These are phyloP conservation scores for Artemisia tridentata DNA, from an alignment of 129 eudicot genomes.

Conservation along the genomic window DNA sequence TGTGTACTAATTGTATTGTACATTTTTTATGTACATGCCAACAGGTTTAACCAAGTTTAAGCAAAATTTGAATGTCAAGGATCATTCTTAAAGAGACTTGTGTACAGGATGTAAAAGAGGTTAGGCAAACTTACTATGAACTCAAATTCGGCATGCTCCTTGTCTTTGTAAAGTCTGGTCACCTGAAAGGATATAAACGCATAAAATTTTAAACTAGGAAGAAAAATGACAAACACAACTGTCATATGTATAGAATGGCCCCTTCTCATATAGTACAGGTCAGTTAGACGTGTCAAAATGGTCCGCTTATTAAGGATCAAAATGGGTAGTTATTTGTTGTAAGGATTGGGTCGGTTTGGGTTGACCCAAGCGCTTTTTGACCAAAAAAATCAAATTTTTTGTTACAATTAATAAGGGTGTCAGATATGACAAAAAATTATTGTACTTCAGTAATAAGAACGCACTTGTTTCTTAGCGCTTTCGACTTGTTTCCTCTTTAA, in stretches of 20 bases:
- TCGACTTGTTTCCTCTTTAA: background rate
- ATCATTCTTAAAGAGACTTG: too few species aligned
- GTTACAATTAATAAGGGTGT: background rate
- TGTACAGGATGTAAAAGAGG: too few species aligned
- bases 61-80: slow-evolving; percentile 8
- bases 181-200: slow-evolving; percentile 41
- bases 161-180: slow-evolving; percentile 72
- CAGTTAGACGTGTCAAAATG: background rate
- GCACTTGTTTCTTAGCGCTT: background rate
- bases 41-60: background rate
- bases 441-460: background rate
- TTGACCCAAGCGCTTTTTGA: background rate
- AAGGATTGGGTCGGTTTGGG: background rate
- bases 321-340: background rate
- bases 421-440: background rate
- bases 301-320: background rate
- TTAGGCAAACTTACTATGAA: slow-evolving; percentile 54
- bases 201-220: background rate
- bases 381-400: background rate
- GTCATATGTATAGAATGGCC: background rate
- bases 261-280: background rate
- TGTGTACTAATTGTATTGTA: background rate
- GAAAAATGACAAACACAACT: background rate
- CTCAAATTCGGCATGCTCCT: slow-evolving; percentile 94
- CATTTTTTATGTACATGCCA: background rate